Evolutionary conservation across 371 early-diverging fungal genomes (phyloP).

Genomic region (Mortierella sp.): DNA sequence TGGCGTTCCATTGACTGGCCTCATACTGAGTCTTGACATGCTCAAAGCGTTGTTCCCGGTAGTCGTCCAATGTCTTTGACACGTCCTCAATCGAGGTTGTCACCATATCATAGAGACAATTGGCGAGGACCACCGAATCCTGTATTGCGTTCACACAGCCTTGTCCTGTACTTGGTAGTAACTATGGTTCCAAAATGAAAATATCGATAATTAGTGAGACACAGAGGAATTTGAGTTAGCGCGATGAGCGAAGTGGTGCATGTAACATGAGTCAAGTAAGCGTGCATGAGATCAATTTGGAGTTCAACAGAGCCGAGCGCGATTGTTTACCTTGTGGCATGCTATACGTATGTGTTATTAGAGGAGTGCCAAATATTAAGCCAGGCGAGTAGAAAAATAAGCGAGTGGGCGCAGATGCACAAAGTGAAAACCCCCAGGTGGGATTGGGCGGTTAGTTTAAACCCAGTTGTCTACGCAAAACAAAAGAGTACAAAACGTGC

Average conservation of each 20-base stretch:
- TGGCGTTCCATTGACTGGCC: conserved; percentile 17
- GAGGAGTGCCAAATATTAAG: too few species aligned
- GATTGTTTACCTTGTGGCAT: conserved; percentile 25
- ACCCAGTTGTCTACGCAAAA: background rate
- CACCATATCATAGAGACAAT: conserved; percentile 24
- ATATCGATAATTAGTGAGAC: background rate
- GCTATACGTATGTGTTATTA: too few species aligned
- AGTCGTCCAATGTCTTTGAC: background rate
- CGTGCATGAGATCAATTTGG: too few species aligned
- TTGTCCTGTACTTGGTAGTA: conserved; percentile 27
- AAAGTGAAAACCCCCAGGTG: background rate
- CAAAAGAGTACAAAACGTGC: background rate
- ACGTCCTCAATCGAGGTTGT: background rate
- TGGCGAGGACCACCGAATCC: conserved; percentile 21
- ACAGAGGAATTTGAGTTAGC: background rate
- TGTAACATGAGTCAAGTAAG: too few species aligned
- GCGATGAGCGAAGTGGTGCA: background rate
- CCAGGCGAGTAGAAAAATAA: too few species aligned
- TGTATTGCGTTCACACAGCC: conserved; percentile 28
- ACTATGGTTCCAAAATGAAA: background rate
- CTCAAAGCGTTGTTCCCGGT: conserved; percentile 18
- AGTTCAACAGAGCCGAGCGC: background rate
- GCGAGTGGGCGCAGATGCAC: background rate
- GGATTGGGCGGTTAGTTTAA: background rate
- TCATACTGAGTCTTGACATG: conserved; percentile 20